phyloP scores from a whole-genome alignment of 108 stramenopile species.

The Phaeodactylum tricornutum region DNA sequence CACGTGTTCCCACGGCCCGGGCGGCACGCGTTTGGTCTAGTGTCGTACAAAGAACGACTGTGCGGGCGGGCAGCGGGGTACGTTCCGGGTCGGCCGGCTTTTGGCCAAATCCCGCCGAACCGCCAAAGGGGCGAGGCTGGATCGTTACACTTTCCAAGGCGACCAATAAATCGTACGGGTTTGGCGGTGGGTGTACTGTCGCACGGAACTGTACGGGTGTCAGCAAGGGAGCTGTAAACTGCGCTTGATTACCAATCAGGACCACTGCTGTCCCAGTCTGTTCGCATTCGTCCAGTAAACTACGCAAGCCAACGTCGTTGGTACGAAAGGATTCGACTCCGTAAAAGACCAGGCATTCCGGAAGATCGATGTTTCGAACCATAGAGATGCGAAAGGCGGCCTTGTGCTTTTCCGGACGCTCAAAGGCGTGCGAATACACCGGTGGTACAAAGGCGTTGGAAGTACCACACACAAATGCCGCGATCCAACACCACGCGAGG shows the following conservation, averaged over 20 bases:
- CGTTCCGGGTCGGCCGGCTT: constrained; percentile 56
- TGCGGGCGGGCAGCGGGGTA: constrained; percentile 44
- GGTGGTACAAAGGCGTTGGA: too few relatives aligned
- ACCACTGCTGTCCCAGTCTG: constrained; percentile 54
- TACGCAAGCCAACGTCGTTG: constrained; percentile 23
- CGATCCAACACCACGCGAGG: too few relatives aligned
- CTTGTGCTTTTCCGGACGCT: too few relatives aligned
- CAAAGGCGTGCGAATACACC: too few relatives aligned
- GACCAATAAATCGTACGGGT: constrained; percentile 49
- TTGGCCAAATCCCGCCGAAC: constrained; percentile 61
- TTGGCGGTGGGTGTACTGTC: constrained; percentile 25
- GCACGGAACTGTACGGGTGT: not conserved
- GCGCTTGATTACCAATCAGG: constrained; percentile 25
- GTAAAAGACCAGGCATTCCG: constrained; percentile 64
- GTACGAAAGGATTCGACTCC: constrained; percentile 22
- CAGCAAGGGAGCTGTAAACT: not conserved
- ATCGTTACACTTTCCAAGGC: constrained; percentile 40
- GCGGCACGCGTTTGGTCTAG: constrained; percentile 41
- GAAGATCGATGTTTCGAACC: constrained; percentile 74
- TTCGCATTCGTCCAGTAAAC: constrained; percentile 52
- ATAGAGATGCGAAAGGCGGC: constrained; percentile 24
- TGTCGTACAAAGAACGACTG: constrained; percentile 49
- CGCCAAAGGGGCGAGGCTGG: constrained; percentile 73
- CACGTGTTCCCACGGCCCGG: constrained; percentile 48
- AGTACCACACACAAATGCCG: too few relatives aligned